Evolutionary conservation across 2,329 filamentous ascomycete species (phyloP).

Genomic region (Xylaria sp.): DNA sequence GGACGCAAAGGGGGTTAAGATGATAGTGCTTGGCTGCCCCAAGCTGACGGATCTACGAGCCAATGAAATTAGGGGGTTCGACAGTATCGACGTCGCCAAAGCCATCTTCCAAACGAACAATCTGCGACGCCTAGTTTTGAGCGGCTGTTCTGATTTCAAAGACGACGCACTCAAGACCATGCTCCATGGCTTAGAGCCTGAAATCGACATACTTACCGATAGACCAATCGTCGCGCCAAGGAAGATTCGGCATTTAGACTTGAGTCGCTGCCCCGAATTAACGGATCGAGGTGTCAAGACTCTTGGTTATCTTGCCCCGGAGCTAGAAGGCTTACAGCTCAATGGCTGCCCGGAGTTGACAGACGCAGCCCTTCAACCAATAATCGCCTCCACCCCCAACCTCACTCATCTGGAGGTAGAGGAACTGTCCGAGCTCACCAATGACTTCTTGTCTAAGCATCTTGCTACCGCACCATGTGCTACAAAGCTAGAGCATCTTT

Average conservation of each 20-base stretch:
- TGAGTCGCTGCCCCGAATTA: constrained; percentile 81
- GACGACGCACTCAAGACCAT: constrained; percentile 80
- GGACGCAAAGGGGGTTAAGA: constrained; percentile 78
- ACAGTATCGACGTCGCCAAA: constrained; percentile 76
- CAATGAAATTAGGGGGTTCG: constrained; percentile 83
- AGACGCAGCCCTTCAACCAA: constrained; percentile 75
- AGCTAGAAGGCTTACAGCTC: constrained; percentile 84
- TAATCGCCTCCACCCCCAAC: constrained; percentile 79
- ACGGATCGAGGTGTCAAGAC: constrained; percentile 77
- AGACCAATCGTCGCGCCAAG: constrained; percentile 80
- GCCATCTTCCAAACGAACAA: constrained; percentile 83
- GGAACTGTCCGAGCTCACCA: constrained; percentile 81
- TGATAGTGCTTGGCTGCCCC: constrained; percentile 77
- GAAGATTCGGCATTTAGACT: constrained; percentile 83
- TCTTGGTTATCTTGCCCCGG: constrained; percentile 79
- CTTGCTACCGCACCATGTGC: constrained; percentile 83
- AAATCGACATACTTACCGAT: constrained; percentile 83
- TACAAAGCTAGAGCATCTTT: constrained; percentile 78
- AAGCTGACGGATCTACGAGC: constrained; percentile 82
- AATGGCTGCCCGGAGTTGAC: constrained; percentile 80
- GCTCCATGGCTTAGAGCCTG: constrained; percentile 78
- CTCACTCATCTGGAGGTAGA: constrained; percentile 92
- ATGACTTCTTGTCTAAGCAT: constrained; percentile 75
- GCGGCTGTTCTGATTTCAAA: constrained; percentile 80
- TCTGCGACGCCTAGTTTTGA: constrained; percentile 83